phyloP scores from a whole-genome alignment of 805 yeast species.

The Cyberlindnera subsufficiens region DNA sequence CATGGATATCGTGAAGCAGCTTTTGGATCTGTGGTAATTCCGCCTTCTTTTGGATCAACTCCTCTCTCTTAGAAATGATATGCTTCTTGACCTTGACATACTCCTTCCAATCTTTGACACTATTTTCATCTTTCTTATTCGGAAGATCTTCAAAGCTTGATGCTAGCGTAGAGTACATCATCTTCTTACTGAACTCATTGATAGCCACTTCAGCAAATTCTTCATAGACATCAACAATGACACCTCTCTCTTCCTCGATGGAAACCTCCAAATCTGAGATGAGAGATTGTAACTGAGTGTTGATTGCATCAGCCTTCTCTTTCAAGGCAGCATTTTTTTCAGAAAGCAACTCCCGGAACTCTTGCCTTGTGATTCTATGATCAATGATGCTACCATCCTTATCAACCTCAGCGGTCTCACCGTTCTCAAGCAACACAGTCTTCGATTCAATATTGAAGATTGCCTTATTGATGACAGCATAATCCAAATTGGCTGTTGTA shows the following conservation, averaged over 20 bases:
- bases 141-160: constrained; percentile 18
- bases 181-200: constrained; percentile 55
- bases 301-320: constrained; percentile 27
- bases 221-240: constrained; percentile 60
- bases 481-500: constrained; percentile 20
- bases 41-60: constrained; percentile 32
- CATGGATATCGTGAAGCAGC: constrained; percentile 29
- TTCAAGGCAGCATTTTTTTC: constrained; percentile 27
- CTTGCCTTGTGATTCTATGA: constrained; percentile 39
- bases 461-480: constrained; percentile 24
- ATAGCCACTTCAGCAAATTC: constrained; percentile 68
- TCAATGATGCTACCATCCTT: constrained; percentile 28
- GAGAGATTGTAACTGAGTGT: constrained; percentile 26
- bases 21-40: constrained; percentile 25
- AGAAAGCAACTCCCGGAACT: constrained; percentile 37
- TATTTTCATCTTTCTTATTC: constrained; percentile 25
- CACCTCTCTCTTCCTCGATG: constrained; percentile 32
- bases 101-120: constrained; percentile 54
- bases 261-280: constrained; percentile 24
- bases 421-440: constrained; percentile 26
- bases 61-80: constrained; percentile 51
- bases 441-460: constrained; percentile 35
- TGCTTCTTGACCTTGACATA: constrained; percentile 52
- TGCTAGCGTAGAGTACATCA: constrained; percentile 34
- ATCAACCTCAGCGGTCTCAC: constrained; percentile 29